Base-by-base conservation (phyloP, 2,329 filamentous ascomycete species). In the Fulvia fulva region DNA sequence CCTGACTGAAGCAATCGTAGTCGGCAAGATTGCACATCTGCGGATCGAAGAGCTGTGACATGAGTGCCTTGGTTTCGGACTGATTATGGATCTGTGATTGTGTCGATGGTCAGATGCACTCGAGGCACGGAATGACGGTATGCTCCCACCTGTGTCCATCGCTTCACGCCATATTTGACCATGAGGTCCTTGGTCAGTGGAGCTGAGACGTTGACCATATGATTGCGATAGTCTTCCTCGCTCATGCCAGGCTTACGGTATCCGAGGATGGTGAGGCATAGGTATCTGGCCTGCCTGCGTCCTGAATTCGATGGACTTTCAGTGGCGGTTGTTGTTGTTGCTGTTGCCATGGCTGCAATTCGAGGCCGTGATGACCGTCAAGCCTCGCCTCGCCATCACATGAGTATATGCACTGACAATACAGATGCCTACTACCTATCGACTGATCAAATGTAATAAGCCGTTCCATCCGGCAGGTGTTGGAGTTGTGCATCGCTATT, bases 1-100 rank as follows among this genome's bases (percentile, higher is more conserved):
- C 76, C 64, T 81, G 78, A 51, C 75, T 79, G 63, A 81, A 79
- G 63, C 76, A 80, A 66, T 81, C 79, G 57, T 73, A 81, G 59
- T 80, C 76, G 4, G 78, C 77, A 4, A 80, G n/a, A 51, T 80
- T 79, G n/a, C 63, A 57, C 72, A 82, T 77, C 58, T 81, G 78
- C 1, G 66, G 72, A 58, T 81, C 79, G 62, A 71, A 75, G 0
- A 81, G 65, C 52, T 71, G 60, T 11, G 60, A 53, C 77, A 80
- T 80, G 11, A 79, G 62, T 0, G 64, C 63, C 4, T 76, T 72
- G 0, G 76, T 76, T 1, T 57, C 58, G 1, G 25, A 61, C 11
- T 63, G 63, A 54, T 77, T 80, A 61, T 80, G 78, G 26, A 78
- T 77, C 77, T 79, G 47, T 7, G 21, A 46, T 22, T 43, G 16